These are phyloP conservation scores for Euphrasia confusa DNA, from an alignment of 257 asterid species.

Conservation along the genomic window DNA sequence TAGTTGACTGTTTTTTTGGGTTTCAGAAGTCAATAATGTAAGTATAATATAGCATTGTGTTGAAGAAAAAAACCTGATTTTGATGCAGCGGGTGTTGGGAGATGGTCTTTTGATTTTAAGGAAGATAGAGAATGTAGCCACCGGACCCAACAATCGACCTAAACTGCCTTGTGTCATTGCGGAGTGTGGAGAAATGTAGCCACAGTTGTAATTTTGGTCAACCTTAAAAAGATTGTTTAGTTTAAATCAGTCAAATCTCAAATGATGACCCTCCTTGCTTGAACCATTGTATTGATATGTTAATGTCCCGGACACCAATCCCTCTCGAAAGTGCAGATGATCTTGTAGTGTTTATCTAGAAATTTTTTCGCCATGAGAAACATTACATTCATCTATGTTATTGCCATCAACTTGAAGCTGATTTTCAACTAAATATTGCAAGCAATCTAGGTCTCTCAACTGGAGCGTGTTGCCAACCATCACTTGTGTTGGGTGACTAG, in stretches of 20 bases:
- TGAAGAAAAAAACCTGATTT: background rate
- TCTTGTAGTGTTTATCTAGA: too few relatives aligned
- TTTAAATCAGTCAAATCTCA: background rate
- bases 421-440: too few relatives aligned
- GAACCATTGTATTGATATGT: background rate
- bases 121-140: constrained; percentile 92
- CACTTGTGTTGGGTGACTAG: too few relatives aligned
- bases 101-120: constrained; percentile 81
- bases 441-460: too few relatives aligned
- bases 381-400: too few relatives aligned
- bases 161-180: constrained; percentile 79
- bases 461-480: too few relatives aligned
- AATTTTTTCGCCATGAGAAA: too few relatives aligned
- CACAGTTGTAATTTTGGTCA: background rate
- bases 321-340: too few relatives aligned
- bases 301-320: too few relatives aligned
- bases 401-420: too few relatives aligned
- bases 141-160: constrained; percentile 84
- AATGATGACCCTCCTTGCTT: background rate
- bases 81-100: constrained; percentile 83
- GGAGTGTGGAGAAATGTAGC: constrained; percentile 93
- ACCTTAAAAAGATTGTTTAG: background rate
- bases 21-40: background rate
- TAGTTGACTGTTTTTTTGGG: background rate
- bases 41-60: background rate